Evolutionary conservation across 2,329 filamentous ascomycete species (phyloP).

Genomic region (Hymenoscyphus fructigenus): DNA sequence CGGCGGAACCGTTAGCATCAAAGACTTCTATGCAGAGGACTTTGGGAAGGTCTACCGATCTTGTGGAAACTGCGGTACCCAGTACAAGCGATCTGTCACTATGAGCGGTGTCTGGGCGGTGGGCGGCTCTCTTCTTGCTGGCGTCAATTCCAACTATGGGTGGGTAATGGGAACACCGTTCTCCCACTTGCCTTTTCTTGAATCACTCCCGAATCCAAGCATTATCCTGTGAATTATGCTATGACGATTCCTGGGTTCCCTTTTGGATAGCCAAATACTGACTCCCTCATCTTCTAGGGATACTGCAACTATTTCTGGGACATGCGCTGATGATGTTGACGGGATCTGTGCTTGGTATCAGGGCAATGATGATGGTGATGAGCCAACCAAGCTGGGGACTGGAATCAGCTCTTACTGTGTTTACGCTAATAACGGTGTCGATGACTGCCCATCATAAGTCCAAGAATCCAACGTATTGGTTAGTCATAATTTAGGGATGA

Average conservation of each 20-base stretch:
- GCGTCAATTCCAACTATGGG: constrained; percentile 29
- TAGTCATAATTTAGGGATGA: too few species aligned
- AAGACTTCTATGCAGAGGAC: constrained; percentile 43
- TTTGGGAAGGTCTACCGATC: constrained; percentile 51
- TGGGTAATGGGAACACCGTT: too few species aligned
- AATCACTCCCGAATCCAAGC: too few species aligned
- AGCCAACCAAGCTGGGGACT: neutral
- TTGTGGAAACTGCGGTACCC: constrained; percentile 49
- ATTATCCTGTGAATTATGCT: too few species aligned
- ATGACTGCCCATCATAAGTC: too few species aligned
- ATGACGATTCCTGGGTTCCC: constrained; percentile 27
- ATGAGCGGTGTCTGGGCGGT: constrained; percentile 45
- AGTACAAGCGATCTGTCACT: constrained; percentile 32
- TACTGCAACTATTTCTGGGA: constrained; percentile 44
- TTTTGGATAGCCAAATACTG: constrained; percentile 38
- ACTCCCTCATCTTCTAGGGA: constrained; percentile 45
- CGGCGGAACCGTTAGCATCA: constrained; percentile 36
- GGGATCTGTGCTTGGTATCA: constrained; percentile 32
- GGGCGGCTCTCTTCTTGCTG: constrained; percentile 36
- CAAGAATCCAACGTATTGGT: too few species aligned
- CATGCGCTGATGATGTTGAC: constrained; percentile 27
- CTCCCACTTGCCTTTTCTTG: too few species aligned
- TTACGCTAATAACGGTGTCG: too few species aligned
- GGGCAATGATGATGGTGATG: constrained; percentile 23
- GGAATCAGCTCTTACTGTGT: too few species aligned